These are phyloP conservation scores for Beauveria sp. DNA, from an alignment of 2,329 filamentous ascomycete genomes.

Conservation along the genomic window DNA sequence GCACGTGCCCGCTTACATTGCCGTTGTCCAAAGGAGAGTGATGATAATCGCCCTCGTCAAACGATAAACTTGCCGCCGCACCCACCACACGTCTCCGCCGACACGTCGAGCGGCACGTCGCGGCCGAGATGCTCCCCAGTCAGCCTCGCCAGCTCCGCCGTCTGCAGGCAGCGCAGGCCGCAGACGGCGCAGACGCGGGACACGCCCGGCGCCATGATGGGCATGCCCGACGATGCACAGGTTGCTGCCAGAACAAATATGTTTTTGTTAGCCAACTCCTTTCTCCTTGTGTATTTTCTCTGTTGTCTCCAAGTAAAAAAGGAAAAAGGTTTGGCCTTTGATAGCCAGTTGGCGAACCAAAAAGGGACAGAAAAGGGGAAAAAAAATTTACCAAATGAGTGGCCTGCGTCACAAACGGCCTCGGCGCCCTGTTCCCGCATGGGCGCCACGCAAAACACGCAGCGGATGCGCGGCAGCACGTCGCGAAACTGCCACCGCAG, in stretches of 20 bases:
- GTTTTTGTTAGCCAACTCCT: background rate
- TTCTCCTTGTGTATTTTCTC: too few relatives aligned
- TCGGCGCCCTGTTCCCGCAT: constrained; percentile 27
- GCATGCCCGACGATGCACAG: constrained; percentile 46
- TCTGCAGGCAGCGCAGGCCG: constrained; percentile 40
- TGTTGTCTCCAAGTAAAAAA: background rate
- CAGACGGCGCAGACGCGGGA: constrained; percentile 50
- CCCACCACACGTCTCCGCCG: constrained; percentile 30
- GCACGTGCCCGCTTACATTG: background rate
- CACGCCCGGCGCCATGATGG: constrained; percentile 45
- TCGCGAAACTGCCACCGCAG: constrained; percentile 32
- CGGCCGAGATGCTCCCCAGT: constrained; percentile 23
- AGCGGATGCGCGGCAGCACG: constrained; percentile 30
- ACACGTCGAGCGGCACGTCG: constrained; percentile 22
- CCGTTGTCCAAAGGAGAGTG: background rate
- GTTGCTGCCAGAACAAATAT: constrained; percentile 25
- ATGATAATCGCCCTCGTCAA: constrained; percentile 15
- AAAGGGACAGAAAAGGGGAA: background rate
- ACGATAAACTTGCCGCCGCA: constrained; percentile 37
- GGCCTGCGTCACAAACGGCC: constrained; percentile 31
- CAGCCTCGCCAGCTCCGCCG: constrained; percentile 31
- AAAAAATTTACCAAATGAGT: constrained; percentile 30
- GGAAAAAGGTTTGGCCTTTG: too few relatives aligned
- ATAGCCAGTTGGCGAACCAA: too few relatives aligned
- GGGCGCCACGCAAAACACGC: constrained; percentile 38